phyloP scores from a whole-genome alignment of 495 filamentous ascomycete species.

The Poronia punctata region DNA sequence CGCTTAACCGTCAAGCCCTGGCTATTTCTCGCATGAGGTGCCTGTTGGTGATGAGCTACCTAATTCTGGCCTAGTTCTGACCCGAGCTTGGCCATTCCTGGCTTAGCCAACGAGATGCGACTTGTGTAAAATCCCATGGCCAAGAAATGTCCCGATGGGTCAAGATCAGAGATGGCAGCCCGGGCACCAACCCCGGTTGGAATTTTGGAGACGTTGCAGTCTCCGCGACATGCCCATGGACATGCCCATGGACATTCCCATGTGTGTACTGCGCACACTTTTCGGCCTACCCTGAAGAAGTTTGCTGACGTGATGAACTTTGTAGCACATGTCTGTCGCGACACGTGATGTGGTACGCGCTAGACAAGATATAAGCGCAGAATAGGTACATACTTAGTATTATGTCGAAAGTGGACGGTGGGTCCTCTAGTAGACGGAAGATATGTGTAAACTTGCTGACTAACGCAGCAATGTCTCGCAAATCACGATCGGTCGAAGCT shows the following conservation, averaged over 20 bases:
- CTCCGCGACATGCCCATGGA: slow-evolving; percentile 15
- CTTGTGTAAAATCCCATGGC: slow-evolving; percentile 10
- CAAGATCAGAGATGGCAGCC: slow-evolving; percentile 10
- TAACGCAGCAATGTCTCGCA: no score
- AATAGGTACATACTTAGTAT: background rate
- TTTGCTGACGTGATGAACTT: background rate
- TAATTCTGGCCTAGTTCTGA: slow-evolving; percentile 3
- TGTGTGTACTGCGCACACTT: background rate
- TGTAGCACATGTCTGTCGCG: background rate
- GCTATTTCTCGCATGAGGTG: slow-evolving; percentile 15
- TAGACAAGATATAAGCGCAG: background rate
- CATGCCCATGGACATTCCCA: background rate
- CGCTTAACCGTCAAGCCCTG: slow-evolving; percentile 18
- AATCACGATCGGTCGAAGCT: no score
- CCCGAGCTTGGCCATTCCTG: no score
- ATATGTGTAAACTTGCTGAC: no score
- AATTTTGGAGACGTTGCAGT: slow-evolving; percentile 13
- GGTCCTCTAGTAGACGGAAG: no score
- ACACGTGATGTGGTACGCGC: background rate
- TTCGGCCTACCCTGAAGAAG: background rate
- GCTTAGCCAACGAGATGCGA: slow-evolving; percentile 4
- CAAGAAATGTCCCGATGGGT: slow-evolving; percentile 10
- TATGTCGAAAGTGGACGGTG: background rate
- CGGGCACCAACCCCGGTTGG: slow-evolving; percentile 7
- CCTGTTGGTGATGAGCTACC: slow-evolving; percentile 6